Evolutionary conservation across 2,329 filamentous ascomycete genomes (phyloP).

Genomic region (Verticillium zaregamsianum): DNA sequence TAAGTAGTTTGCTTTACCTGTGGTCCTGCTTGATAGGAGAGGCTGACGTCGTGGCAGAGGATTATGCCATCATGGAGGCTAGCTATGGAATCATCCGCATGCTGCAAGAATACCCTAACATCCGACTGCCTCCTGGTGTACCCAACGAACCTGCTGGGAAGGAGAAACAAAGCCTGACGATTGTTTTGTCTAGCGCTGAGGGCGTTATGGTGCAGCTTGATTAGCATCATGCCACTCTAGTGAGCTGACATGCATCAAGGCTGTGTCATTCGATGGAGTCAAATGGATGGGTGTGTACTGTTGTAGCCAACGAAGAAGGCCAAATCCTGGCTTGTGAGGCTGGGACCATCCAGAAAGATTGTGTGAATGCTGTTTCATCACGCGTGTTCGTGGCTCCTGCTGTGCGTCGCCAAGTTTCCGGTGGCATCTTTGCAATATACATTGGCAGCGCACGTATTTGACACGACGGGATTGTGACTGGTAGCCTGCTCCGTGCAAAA

Average conservation of each 20-base stretch:
- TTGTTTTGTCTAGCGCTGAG: constrained; percentile 9
- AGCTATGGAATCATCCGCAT: constrained; percentile 15
- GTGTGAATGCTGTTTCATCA: no score
- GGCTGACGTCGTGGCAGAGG: constrained; percentile 13
- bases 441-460: background rate
- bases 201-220: background rate
- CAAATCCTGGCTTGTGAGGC: no score
- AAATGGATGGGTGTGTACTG: no score
- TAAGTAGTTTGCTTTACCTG: constrained; percentile 15
- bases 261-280: no score
- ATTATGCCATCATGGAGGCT: constrained; percentile 19
- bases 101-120: constrained; percentile 16
- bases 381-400: no score
- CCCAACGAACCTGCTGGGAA: constrained; percentile 16
- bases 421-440: no score
- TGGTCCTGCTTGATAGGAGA: background rate
- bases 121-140: constrained; percentile 11
- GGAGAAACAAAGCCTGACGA: constrained; percentile 16
- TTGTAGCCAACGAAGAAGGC: no score
- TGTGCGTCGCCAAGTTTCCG: no score
- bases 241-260: no score
- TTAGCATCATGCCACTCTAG: background rate
- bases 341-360: no score
- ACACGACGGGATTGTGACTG: background rate
- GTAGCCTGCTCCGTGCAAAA: background rate